These are phyloP conservation scores for Fusarium nelsonii DNA, from an alignment of 2,329 filamentous ascomycete genomes.

Conservation along the genomic window DNA sequence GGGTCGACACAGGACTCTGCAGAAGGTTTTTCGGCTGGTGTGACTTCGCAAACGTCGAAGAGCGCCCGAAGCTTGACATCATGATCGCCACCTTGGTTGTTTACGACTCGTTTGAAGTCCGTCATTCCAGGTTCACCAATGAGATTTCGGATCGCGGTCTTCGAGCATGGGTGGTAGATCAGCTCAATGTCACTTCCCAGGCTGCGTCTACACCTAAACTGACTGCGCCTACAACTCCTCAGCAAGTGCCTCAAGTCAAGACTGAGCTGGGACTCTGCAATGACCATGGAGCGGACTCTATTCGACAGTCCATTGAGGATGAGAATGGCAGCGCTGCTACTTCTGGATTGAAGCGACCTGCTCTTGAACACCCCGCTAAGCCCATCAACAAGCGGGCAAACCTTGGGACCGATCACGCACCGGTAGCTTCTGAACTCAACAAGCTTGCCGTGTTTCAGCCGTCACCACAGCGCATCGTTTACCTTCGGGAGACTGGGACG, in stretches of 20 bases:
- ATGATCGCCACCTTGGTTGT: conserved; percentile 15
- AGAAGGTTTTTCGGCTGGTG: conserved; percentile 19
- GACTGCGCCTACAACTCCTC: not conserved
- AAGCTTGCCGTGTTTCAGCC: not conserved
- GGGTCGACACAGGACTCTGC: not conserved
- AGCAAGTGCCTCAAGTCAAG: not conserved
- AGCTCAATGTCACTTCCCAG: not conserved
- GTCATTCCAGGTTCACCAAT: not conserved
- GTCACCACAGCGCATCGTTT: not conserved
- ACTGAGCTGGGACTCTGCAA: not conserved
- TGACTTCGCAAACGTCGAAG: fast-evolving
- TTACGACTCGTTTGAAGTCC: not conserved
- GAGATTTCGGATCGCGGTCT: not conserved
- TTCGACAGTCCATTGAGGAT: conserved; percentile 11
- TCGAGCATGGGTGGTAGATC: conserved; percentile 2
- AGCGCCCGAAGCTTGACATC: not conserved
- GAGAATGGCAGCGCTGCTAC: fast-evolving
- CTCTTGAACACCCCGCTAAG: not conserved
- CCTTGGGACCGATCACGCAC: not conserved
- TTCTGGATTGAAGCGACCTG: conserved; percentile 6
- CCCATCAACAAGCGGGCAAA: not conserved
- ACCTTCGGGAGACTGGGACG: not conserved
- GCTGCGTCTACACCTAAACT: not conserved
- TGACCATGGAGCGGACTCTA: fast-evolving
- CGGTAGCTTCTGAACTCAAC: not conserved